These are phyloP conservation scores for Blastomyces percursus DNA, from an alignment of 2,329 filamentous ascomycete genomes.

Conservation along the genomic window DNA sequence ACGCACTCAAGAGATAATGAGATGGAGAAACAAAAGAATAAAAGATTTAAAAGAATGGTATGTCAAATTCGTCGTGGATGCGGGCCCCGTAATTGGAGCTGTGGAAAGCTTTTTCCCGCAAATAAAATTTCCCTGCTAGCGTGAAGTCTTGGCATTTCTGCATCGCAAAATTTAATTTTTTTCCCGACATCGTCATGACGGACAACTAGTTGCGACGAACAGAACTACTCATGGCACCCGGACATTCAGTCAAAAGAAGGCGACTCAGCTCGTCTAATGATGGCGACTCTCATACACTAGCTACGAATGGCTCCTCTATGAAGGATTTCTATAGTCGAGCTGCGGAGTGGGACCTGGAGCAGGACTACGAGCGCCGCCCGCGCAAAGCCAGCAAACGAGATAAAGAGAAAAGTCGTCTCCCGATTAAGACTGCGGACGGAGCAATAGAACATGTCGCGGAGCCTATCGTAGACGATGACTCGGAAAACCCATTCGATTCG, in stretches of 20 bases:
- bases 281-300: conserved; percentile 14
- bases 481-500: conserved; percentile 53
- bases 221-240: conserved; percentile 34
- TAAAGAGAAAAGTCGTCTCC: conserved; percentile 63
- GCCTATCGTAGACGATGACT: conserved; percentile 41
- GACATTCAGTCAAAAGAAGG: conserved; percentile 40
- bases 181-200: background rate
- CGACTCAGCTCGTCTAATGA: conserved; percentile 40
- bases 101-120: conserved; percentile 17
- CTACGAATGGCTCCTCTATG: conserved; percentile 21
- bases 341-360: conserved; percentile 79
- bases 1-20: background rate
- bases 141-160: conserved; percentile 21
- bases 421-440: conserved; percentile 78
- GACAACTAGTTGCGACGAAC: background rate
- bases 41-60: background rate
- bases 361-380: conserved; percentile 73
- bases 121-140: conserved; percentile 17
- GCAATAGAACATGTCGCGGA: conserved; percentile 51
- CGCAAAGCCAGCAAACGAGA: conserved; percentile 65
- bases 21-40: background rate
- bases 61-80: background rate
- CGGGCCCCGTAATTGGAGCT: background rate
- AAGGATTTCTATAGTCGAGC: conserved; percentile 60
- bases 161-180: background rate